phyloP scores from a whole-genome alignment of 2,329 filamentous ascomycete species.

The Colletotrichum sp. region DNA sequence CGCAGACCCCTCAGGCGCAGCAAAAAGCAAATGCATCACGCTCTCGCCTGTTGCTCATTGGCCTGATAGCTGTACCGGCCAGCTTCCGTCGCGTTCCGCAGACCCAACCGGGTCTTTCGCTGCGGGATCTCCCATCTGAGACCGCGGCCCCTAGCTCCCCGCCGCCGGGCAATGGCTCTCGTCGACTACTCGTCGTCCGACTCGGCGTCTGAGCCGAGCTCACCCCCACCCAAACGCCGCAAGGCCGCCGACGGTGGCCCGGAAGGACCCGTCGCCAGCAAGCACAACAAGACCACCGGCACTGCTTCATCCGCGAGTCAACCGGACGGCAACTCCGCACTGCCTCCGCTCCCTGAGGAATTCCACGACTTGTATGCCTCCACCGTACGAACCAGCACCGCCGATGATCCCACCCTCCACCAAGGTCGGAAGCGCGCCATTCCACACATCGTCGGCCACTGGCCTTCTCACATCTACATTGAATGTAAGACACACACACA shows the following conservation, averaged over 20 bases:
- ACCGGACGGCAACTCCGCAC: slow-evolving; percentile 23
- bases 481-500: slow-evolving; percentile 74
- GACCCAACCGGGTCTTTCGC: neutral
- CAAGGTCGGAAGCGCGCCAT: slow-evolving; percentile 81
- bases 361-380: slow-evolving; percentile 94
- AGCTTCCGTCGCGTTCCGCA: neutral
- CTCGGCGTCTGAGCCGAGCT: slow-evolving; percentile 28
- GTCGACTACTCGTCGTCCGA: slow-evolving; percentile 67
- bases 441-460: slow-evolving; percentile 87
- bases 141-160: neutral
- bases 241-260: slow-evolving; percentile 29
- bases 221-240: slow-evolving; percentile 42
- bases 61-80: neutral
- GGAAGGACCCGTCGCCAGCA: neutral
- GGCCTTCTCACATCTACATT: slow-evolving; percentile 91
- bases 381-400: slow-evolving; percentile 75
- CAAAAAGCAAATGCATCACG: neutral
- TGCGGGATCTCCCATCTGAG: neutral
- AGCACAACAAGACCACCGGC: neutral
- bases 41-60: neutral
- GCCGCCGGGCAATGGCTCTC: slow-evolving; percentile 54
- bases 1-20: neutral
- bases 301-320: neutral
- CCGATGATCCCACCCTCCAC: slow-evolving; percentile 85
- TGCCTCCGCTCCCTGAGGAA: slow-evolving; percentile 77